Conservation (phyloP, 768 basidiomycete species). For the Macrolepiota albuminosa region DNA sequence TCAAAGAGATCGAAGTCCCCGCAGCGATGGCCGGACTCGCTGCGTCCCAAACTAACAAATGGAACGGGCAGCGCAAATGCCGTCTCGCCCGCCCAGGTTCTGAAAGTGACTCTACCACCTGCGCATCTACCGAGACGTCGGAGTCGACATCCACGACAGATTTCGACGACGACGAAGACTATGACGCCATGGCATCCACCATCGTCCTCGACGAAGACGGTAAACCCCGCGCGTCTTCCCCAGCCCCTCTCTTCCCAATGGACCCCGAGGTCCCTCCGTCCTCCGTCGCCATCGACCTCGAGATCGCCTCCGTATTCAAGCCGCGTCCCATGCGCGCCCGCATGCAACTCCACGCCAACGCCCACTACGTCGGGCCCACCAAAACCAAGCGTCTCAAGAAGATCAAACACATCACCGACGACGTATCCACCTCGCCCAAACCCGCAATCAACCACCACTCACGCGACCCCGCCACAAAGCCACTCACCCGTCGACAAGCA, state of each 20-base stretch:
- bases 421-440: background rate
- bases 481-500: conserved; percentile 34
- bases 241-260: conserved; percentile 43
- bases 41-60: conserved; percentile 29
- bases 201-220: conserved; percentile 22
- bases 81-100: conserved; percentile 22
- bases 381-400: conserved; percentile 39
- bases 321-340: conserved; percentile 56
- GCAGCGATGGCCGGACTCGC: conserved; percentile 41
- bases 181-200: conserved; percentile 26
- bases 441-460: background rate
- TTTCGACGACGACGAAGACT: conserved; percentile 31
- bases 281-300: conserved; percentile 49
- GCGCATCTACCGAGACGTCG: conserved; percentile 25
- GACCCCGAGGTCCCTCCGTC: conserved; percentile 31
- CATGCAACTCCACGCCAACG: conserved; percentile 23
- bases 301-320: conserved; percentile 70
- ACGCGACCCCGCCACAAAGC: conserved; percentile 19
- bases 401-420: conserved; percentile 25
- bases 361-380: conserved; percentile 22
- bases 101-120: conserved; percentile 20
- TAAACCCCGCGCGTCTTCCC: conserved; percentile 13
- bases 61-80: conserved; percentile 33
- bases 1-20: conserved; percentile 83
- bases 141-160: conserved; percentile 36